Evolutionary conservation across 257 asterid species (phyloP), one percentile per base, ranked within the genome.

Genomic region (Nicotiana paniculata): DNA sequence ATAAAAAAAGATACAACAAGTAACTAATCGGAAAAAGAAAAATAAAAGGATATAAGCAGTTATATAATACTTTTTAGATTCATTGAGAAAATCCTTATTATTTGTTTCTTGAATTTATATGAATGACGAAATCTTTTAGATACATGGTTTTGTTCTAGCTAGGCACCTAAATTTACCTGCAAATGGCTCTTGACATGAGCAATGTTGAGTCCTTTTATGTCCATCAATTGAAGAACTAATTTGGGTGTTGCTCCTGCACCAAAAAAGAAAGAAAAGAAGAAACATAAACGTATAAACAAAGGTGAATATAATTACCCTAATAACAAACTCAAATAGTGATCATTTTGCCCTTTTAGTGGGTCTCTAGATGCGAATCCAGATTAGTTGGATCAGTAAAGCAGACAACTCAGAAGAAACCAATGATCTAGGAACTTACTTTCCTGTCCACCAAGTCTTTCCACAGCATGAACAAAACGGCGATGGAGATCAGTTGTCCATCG

Each of bases 141-240:
- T 13, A 21, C 33, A 12, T 72, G 78, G 6, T 30, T 65, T 70
- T 43, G 30, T 70, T 70, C 21, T 13, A 65, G 12, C 37, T 26
- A 26, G 33, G 9, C 17, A 62, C 69, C 9, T 43, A 43, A 69
- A 72, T 57, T 37, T 54, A 91, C 97, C 97, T 94, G 97, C 91
- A 94, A 89, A 87, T 94, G 98, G 88, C 98, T 94, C 91, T 94
- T 94, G 85, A 94, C 98, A 88, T 94, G 98, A 83, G 98, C 92
- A 80, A 94, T 93, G 85, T 92, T 92, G 3, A 94, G 92, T 82
- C 95, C 98, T 83, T 93, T 91, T 85, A 93, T 86, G 84, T 88
- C 85, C 98, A 94, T 94, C 86, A 91, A 64, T 64, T 91, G 97
- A 77, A 94, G 94, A 86, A 91, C 95, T 83, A 90, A 78, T 88